Evolutionary conservation across 2,329 filamentous ascomycete species (phyloP), one percentile per base, ranked within the genome.

Genomic region (Plectosphaerella plurivora): DNA sequence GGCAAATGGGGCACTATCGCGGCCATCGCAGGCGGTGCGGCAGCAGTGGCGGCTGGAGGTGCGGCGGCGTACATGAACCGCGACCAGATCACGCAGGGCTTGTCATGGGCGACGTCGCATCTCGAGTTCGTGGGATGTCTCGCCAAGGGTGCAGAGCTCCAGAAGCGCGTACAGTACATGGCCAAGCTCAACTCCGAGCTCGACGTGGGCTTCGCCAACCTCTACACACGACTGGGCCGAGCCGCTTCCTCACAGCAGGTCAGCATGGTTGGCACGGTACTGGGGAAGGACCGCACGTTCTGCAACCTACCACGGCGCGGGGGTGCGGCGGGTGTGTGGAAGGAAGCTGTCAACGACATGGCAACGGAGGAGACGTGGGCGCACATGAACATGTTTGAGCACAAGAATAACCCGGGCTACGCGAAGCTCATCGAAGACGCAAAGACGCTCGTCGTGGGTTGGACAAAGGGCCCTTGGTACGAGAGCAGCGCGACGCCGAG

Each of bases 101-200:
- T 86, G 73, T 76, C 76, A 10, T 97, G 92, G 91, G 89, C 89
- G 14, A 84, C 87, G 15, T 94, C 89, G 36, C 94, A 99, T 69
- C 82, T 99, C 24, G 89, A 94, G 68, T 99, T 97, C 63, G 89
- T 97, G 1, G 91, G 91, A 2, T 95, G 91, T 63, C 79, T 99
- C 8, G 88, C 89, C 47, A 84, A 89, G n/a, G 84, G 84, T 5
- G 88, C 92, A 61, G 91, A 96, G 64, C 75, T 97, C 58, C 84
- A 86, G 60, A 81, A 84, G 63, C 83, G 94, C 33, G 78, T 96
- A 10, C 73, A 76, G n/a, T 79, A 75, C 55, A 76, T 97, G 66
- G 76, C 82, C n/a, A 75, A 78, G 53, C 73, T 92, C 18, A 78
- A 84, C 35, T 68, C 75, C 45, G 83, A 88, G 53, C 78, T 89